Evolutionary conservation across 139 green algal genomes (phyloP), one percentile per base, ranked within the genome.

Genomic region (Volvox reticuliferus): DNA sequence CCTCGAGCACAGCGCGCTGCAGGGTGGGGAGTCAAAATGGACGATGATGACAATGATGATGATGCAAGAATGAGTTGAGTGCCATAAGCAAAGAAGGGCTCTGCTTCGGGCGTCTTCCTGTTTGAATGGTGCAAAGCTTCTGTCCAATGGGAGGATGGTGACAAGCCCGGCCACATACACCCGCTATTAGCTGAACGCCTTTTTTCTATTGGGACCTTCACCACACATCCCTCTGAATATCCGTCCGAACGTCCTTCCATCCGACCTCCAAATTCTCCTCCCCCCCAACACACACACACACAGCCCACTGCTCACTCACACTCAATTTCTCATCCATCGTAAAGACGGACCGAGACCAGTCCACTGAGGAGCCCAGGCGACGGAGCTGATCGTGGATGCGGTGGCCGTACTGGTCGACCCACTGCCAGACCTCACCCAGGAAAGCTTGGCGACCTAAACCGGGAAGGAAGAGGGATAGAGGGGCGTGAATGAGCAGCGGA

Each of bases 281-380:
- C 44, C 5, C 44, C 5, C 44, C 5, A 14, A 55, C 5, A 55
- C 44, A 9, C 44, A 55, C 44, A 9, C 44, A 55, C 9, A 55
- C 9, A 9, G 44, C 44, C 44, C 44, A 55, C 44, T 28, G 22
- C 71, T 20, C 21, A 35, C 81, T 76, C 68, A 95, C 93, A 63
- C 87, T 68, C 91, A 97, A 94, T 55, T 98, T 97, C 22, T 97
- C 96, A 91, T 99, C 98, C 96, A 99, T 98, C 1, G 98, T 99
- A 94, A 99, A 99, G 1, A 94, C 92, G 95, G 98, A 94, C 16
- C 98, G 91, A 32, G 88, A 91, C 98, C 98, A 99, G 94, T 99
- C 98, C 32, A 98, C 94, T n/a, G 94, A 98, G 35, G 96, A 96
- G 44, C 98, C 98, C 73, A 99, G 93, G 16, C 97, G 93, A 21